Conservation (phyloP, 441 rosid genomes). For the Bruguiera hainesii region DNA sequence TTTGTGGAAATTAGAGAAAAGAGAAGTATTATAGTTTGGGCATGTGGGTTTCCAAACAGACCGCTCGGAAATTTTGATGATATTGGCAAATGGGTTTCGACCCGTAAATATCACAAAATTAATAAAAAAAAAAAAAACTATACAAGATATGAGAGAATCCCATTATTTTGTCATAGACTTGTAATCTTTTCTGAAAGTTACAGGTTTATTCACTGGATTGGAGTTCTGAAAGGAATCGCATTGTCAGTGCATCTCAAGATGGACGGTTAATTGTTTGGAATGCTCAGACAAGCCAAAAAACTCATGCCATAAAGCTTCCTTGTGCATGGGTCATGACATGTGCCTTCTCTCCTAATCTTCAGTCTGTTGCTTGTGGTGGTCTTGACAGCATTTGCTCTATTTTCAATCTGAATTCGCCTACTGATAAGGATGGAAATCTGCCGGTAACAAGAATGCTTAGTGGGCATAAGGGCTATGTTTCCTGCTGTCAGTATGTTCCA, state of each 20-base stretch:
- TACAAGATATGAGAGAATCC: background rate
- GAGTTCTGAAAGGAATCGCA: constrained; percentile 81
- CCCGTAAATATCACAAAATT: too few relatives aligned
- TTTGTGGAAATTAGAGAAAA: too few relatives aligned
- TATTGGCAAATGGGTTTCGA: too few relatives aligned
- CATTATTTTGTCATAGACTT: background rate
- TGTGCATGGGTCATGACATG: constrained; percentile 99
- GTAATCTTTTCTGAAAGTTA: constrained; percentile 16
- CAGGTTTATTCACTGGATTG: constrained; percentile 95
- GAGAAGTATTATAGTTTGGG: too few relatives aligned
- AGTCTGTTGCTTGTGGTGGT: constrained; percentile 96
- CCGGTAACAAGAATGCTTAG: constrained; percentile 78
- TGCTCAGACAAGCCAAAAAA: constrained; percentile 94
- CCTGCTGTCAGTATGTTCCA: constrained; percentile 91
- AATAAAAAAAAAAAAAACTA: too few relatives aligned
- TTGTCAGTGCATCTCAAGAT: constrained; percentile 97
- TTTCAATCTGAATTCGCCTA: constrained; percentile 79
- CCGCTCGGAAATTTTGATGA: too few relatives aligned
- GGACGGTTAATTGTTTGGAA: constrained; percentile 96
- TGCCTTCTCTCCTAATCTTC: constrained; percentile 93
- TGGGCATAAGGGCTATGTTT: constrained; percentile 93
- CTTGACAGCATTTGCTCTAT: constrained; percentile 92
- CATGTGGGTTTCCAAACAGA: too few relatives aligned
- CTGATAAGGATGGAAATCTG: constrained; percentile 79
- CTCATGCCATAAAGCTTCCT: constrained; percentile 91